Percentiles rank a stretch among this genome's conserved stretches.
These are phyloP conservation scores for Diatrype stigma DNA, from an alignment of 2,329 filamentous ascomycete species.

Conservation along the genomic window DNA sequence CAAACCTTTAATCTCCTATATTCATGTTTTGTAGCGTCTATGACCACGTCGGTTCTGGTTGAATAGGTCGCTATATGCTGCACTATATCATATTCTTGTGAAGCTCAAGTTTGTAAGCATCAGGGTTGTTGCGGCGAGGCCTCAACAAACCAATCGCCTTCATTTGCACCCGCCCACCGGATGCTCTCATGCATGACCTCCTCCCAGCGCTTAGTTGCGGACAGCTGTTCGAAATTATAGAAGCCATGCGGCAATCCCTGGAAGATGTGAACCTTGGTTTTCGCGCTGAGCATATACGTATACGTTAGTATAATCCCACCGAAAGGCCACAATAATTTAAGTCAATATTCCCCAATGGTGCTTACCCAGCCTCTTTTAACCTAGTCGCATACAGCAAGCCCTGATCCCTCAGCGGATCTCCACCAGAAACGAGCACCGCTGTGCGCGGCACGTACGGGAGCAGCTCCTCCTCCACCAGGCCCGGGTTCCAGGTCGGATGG, in stretches of 20 bases:
- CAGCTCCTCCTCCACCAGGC: conserved; percentile 18
- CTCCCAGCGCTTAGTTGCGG: conserved; percentile 16
- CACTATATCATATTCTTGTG: too few relatives aligned
- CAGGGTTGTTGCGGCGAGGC: too few relatives aligned
- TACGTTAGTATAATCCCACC: neutral
- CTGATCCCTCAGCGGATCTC: conserved; percentile 26
- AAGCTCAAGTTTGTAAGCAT: too few relatives aligned
- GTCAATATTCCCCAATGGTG: neutral
- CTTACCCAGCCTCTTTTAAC: conserved; percentile 21
- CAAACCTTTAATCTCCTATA: too few relatives aligned
- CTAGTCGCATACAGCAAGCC: conserved; percentile 21
- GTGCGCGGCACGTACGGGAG: conserved; percentile 20
- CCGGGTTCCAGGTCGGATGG: conserved; percentile 33
- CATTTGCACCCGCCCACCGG: conserved; percentile 11
- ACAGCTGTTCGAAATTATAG: conserved; percentile 15
- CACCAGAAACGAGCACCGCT: conserved; percentile 21
- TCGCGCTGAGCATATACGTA: conserved; percentile 15
- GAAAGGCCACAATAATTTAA: neutral
- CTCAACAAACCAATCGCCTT: conserved; percentile 16
- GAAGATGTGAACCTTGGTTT: conserved; percentile 26
- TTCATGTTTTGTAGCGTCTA: too few relatives aligned
- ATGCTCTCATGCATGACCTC: conserved; percentile 12
- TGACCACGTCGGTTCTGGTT: too few relatives aligned
- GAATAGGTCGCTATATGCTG: too few relatives aligned
- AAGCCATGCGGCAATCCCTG: conserved; percentile 26